Evolutionary conservation across 306 rosid genomes (phyloP), one percentile per base, ranked within the genome.

Genomic region (Vigna trinervia): DNA sequence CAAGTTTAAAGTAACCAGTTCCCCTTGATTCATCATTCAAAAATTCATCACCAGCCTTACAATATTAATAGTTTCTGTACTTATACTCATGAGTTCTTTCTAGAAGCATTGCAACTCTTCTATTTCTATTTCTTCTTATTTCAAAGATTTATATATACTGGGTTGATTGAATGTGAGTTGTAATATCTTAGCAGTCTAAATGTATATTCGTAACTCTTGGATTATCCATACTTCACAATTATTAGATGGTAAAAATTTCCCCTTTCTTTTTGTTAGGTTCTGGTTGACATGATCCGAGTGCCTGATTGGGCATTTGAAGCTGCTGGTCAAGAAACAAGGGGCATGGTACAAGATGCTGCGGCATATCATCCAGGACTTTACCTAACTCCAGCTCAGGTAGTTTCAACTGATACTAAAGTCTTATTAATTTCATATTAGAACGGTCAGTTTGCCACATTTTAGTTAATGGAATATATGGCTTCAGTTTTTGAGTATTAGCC

Each of bases 271-370:
- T 87, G 60, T 68, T 76, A 95, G 99, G 86, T 95, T 78, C 65
- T 95, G 74, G 91, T 95, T 83, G 99, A 95, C 88, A 89, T 95
- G 99, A 80, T 95, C 75, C 96, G 97, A 46, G 99, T 95, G 74
- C 99, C 99, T 57, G 99, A 92, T 77, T 95, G 97, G 97, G 97
- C 99, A 75, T 92, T 92, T 87, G 99, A 95, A 86, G 97, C 96
- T 68, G 99, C 99, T 3, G 98, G 99, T 79, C 97, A 87, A 88
- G 99, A 95, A 89, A 81, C 94, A 47, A 89, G 99, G 75, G 89
- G 91, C 68, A 89, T 92, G 98, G 96, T 89, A 80, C 99, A 89
- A 89, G 99, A 95, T 77, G 89, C 97, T 78, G 94, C 89, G 64
- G 81, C 94, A 48, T 95, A 88, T 87, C 97, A 92, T 63, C 99